Base-by-base conservation (phyloP, 257 asterid genomes). In the Nicotiana attenuata region DNA sequence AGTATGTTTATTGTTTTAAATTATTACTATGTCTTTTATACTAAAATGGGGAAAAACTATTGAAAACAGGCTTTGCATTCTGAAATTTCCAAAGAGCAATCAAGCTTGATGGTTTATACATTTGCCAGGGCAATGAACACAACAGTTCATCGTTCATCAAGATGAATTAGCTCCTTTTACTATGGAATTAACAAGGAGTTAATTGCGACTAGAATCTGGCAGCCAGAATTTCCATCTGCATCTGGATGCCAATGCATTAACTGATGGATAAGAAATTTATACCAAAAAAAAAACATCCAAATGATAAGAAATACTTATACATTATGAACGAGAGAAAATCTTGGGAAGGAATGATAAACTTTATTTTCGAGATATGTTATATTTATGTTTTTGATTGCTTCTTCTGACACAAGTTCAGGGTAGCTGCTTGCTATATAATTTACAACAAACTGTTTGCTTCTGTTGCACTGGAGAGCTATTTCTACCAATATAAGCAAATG, bases 371-470 rank as follows among this genome's bases (percentile, higher is more conserved):
- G 26, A 57, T 57, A 20, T 7, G 20, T 56, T 17, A 15, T 56
- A 17, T 17, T 5, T 29, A 28, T 7, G 50, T 31, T 66, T 31
- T 28, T 28, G 16, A 45, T 73, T 45, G 22, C 38, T 47, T 61
- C 61, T 73, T 75, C 80, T 45, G 2, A 31, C 57, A 69, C 78
- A 69, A 68, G 33, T 69, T 41, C 24, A 41, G 7, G 35, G 20
- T 45, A 50, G 38, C 61, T 75, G 45, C 10, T 50, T 15, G 26
- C 16, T 26, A 26, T 8, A 50, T 15, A 50, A 8, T 24, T 50
- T 50, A 75, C 26, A 26, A 24, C 63, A 24, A 50, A 75, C 80
- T 50, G 20, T 73, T 73, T 73, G 63, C 79, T 73, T 73, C 63
- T 73, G 41, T 24, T 24, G 16, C 61, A 52, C 35, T 20, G 45